Evolutionary conservation across 176 grass and related monocot genomes (phyloP).

Genomic region (Oryza longistaminata): DNA sequence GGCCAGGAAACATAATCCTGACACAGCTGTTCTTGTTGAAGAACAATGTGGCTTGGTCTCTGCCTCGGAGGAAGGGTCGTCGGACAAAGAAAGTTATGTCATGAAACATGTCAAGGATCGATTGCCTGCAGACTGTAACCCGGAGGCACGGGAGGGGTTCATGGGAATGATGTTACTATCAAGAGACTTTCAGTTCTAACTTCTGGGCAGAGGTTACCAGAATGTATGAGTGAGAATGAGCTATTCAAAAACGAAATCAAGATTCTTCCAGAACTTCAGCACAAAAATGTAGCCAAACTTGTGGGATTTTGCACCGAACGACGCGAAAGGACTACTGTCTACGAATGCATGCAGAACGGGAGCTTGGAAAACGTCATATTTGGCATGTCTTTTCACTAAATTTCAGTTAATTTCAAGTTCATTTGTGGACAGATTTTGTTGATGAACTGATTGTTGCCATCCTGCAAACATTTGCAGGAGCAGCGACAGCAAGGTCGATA

Average conservation of each 20-base stretch:
- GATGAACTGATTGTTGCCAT: neutral
- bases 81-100: neutral
- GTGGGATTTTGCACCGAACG: slow-evolving; percentile 20
- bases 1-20: slow-evolving; percentile 19
- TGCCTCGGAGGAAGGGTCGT: slow-evolving; percentile 15
- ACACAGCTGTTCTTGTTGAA: slow-evolving; percentile 19
- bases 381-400: neutral
- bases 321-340: neutral
- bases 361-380: slow-evolving; percentile 24
- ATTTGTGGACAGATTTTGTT: neutral
- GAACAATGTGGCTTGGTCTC: slow-evolving; percentile 13
- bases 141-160: neutral
- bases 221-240: neutral
- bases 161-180: neutral
- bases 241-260: slow-evolving; percentile 12
- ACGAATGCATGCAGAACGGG: slow-evolving; percentile 23
- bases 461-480: neutral
- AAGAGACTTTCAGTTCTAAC: neutral
- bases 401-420: neutral
- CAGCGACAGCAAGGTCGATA: neutral
- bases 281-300: slow-evolving; percentile 12
- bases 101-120: slow-evolving; percentile 25
- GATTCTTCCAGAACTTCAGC: neutral
- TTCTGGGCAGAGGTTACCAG: neutral
- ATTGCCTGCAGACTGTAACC: neutral